Evolutionary conservation across 371 early-diverging fungal genomes (phyloP), one percentile per base, ranked within the genome.

Genomic region (Mucor irregularis): DNA sequence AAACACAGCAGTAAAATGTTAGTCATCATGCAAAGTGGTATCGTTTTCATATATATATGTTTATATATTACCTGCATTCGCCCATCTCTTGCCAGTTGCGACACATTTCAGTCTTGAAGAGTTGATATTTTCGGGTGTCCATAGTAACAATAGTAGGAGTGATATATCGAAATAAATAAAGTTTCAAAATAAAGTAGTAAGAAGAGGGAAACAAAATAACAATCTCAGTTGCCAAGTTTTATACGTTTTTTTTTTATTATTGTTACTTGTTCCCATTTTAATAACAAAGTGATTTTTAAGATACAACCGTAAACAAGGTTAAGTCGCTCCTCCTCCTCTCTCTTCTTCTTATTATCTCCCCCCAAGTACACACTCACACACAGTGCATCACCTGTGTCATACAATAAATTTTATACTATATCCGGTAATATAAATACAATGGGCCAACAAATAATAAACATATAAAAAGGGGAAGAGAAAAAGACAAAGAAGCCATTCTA

Each of bases 91-190:
- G 88, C 74, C 85, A 91, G 26, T 89, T 89, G 46, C 93, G 77
- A 68, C 98, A 97, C 53, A 96, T 78, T 74, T 97, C 98, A 8
- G 98, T 97, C 73, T 96, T 96, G 81, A 92, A 97, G 6, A 97
- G 72, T 45, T 81, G 78, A 22, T 57, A 44, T 57, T 69, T 65
- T 34, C 60, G 31, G 11, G 49, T 19, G 31, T 61, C 61, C 61
- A 61, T 35, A 3, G 21, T 25, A 19, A 42, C 19, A 31, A 51
- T 34, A 55, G 28, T 22, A 21, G 37, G 30, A 31, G 21, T 21
- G n/a, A n/a, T n/a, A n/a, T n/a, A n/a, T n/a, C n/a, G n/a, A n/a
- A n/a, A 34, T 28, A 24, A 35, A 46, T 17, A 22, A 49, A 49
- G n/a, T n/a, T n/a, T n/a, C n/a, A n/a, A 49, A 44, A 9, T 13